Evolutionary conservation across 2,329 filamentous ascomycete species (phyloP).

Genomic region (Fusarium papillatum): DNA sequence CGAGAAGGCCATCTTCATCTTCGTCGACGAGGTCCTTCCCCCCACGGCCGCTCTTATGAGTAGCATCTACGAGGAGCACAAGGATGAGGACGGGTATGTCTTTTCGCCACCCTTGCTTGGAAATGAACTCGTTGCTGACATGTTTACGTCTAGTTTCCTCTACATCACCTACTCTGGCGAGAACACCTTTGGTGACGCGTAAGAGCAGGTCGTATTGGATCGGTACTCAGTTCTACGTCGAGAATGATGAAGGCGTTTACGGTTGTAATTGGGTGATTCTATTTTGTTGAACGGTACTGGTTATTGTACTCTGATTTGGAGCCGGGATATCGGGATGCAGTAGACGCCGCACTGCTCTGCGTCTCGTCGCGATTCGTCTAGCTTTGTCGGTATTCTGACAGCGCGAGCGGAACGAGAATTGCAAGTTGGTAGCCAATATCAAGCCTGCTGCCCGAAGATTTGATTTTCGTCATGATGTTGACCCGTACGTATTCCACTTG

Average conservation of each 20-base stretch:
- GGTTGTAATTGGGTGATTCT: conserved; percentile 47
- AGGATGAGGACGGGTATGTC: conserved; percentile 79
- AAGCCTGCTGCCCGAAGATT: conserved; percentile 10
- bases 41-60: conserved; percentile 98
- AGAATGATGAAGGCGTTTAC: conserved; percentile 52
- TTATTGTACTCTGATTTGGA: conserved; percentile 42
- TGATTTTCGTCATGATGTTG: conserved; percentile 5
- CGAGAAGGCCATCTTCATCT: conserved; percentile 99
- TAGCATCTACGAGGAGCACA: conserved; percentile 99
- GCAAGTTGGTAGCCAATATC: conserved; percentile 9
- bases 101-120: not conserved
- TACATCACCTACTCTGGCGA: conserved; percentile 99
- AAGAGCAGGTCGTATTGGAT: conserved; percentile 35
- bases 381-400: conserved; percentile 2
- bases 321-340: conserved; percentile 34
- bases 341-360: conserved; percentile 37
- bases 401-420: not conserved
- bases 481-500: not conserved
- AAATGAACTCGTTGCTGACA: conserved; percentile 27
- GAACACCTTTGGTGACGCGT: conserved; percentile 88
- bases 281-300: conserved; percentile 43
- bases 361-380: conserved; percentile 21
- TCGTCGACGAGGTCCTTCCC: conserved; percentile 97
- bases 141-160: conserved; percentile 77
- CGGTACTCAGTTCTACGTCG: conserved; percentile 35